Base-by-base conservation (phyloP, 2,329 filamentous ascomycete genomes). In the Trichoderma sp. region DNA sequence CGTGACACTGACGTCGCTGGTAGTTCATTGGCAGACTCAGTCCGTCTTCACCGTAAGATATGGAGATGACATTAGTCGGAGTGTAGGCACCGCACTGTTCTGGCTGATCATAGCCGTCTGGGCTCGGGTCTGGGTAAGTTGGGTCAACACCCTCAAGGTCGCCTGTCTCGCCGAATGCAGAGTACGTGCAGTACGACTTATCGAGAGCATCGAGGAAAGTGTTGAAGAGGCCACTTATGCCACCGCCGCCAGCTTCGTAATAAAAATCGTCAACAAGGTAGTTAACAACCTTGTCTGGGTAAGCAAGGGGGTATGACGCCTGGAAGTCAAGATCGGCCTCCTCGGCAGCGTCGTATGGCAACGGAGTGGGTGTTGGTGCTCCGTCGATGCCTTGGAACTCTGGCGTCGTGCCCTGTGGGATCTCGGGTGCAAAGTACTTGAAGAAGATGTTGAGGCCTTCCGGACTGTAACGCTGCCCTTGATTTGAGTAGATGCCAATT, bases 31-130 rank as follows among this genome's bases (percentile, higher is more conserved):
- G 80, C 7, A 84, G 74, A 57, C 82, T 81, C 10, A 77, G 80
- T 74, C 86, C 84, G 70, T 83, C 82, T 70, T 83, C 83, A n/a
- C 78, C 80, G 74, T 87, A 87, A 12, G 82, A 84, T 29, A 83
- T 84, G 22, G 79, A 83, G 68, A 87, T 83, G 67, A 86, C 84
- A 67, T 86, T 84, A 12, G 84, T 82, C 12, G 81, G 72, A 4
- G 65, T 63, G 58, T 76, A 80, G 4, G 71, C 76, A 54, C 84
- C 83, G 73, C 84, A 86, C 68, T 80, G 76, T 65, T 80, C 74
- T 15, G 75, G 67, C n/a, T 80, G 79, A 60, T 79, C 73, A 72
- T 81, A 84, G 5, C 73, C 78, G 69, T 80, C 79, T 34, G 76
- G 71, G 17, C 70, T 73, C 0, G 76, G 74, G 52, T 79, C 78